Evolutionary conservation across 2,329 filamentous ascomycete species (phyloP).

Genomic region (Fusarium sp.): DNA sequence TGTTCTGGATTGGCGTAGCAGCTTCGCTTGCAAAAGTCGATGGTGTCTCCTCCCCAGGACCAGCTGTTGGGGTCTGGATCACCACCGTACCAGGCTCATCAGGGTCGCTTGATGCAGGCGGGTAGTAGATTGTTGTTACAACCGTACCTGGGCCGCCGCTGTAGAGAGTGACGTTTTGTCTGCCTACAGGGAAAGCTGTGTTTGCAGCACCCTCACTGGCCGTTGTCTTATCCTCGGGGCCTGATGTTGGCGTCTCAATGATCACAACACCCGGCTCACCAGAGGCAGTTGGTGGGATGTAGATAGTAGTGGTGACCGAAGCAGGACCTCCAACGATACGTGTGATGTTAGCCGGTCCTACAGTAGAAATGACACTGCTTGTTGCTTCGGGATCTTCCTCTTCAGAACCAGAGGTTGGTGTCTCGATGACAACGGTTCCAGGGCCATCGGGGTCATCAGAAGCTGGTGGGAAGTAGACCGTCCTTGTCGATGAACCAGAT

Average conservation of each 20-base stretch:
- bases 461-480: background rate
- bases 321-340: background rate
- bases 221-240: background rate
- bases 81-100: background rate
- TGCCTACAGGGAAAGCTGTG: background rate
- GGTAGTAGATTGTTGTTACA: slow-evolving; percentile 2
- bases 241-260: slow-evolving; percentile 2
- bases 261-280: slow-evolving; percentile 5
- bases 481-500: background rate
- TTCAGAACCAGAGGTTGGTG: background rate
- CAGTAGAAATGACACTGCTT: background rate
- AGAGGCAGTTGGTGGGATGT: background rate
- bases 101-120: background rate
- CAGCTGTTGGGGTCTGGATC: slow-evolving; percentile 6
- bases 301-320: background rate
- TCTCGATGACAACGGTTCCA: slow-evolving; percentile 6
- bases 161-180: background rate
- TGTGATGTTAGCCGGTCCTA: background rate
- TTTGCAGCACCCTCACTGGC: background rate
- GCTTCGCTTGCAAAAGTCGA: background rate
- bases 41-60: background rate
- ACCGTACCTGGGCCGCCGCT: background rate
- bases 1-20: background rate
- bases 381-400: background rate
- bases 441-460: background rate